Base-by-base conservation (phyloP, 768 basidiomycete species). In the Phallus indusiatus region DNA sequence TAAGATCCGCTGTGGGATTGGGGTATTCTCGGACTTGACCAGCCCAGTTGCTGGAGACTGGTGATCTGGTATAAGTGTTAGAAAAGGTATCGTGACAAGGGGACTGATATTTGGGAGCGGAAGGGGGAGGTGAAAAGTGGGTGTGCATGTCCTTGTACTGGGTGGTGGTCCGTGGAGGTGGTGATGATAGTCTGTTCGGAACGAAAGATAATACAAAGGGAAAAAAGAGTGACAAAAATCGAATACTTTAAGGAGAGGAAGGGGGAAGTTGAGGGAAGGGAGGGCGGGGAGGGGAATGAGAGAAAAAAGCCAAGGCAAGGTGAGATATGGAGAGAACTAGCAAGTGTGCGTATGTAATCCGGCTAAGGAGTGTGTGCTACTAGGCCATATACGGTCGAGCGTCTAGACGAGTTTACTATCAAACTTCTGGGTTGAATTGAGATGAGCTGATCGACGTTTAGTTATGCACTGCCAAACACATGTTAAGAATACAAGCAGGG, bases 71-170 rank as follows among this genome's bases (percentile, higher is more conserved):
- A 42, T 24, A 84, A 56, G 85, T 80, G 70, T 88, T 85, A 47
- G 81, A 76, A 55, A 7, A 28, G 28, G 28, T 76, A 33, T 49
- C 34, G 47, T 17, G 56, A 77, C 63, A 85, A 78, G 21, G 84
- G 78, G 65, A 79, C 68, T 56, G 83, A 76, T 52, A 81, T 78
- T 78, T 78, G 53, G 77, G 80, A 68, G 65, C 62, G 71, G 72
- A 69, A 73, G 72, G 60, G 74, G 60, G 18, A 21, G 24, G 61
- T 18, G 75, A 69, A 61, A 79, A 79, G 66, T 80, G 78, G 71
- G 82, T 82, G 62, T 81, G 74, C 55, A 84, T 76, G 53, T 37
- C 28, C 17, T 24, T 58, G 33, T 14, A 59, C 57, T 17, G 57
- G 33, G 22, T 59, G 57, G n/a, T 53, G 35, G 28, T n/a, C n/a